These are phyloP conservation scores for Herpetomonas tarakana DNA, from an alignment of 208 protist species.

Conservation along the genomic window DNA sequence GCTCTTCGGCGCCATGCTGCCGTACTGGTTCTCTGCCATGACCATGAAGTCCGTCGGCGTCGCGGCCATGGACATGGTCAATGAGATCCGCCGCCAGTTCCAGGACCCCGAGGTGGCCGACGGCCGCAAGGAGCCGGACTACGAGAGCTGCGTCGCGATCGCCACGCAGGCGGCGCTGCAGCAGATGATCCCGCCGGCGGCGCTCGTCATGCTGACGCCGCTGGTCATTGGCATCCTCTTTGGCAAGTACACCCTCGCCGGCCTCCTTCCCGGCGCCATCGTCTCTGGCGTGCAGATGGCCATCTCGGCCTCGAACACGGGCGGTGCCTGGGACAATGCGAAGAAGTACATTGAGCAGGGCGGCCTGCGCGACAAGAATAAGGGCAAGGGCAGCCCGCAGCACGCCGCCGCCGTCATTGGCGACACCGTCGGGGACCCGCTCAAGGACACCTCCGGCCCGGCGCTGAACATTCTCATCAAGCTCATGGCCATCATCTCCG, in stretches of 20 bases:
- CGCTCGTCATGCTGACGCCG: slow-evolving; percentile 92
- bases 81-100: slow-evolving; percentile 95
- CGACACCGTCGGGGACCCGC: slow-evolving; percentile 97
- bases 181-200: slow-evolving; percentile 94
- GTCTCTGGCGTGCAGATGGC: slow-evolving; percentile 93
- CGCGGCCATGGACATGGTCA: slow-evolving; percentile 92
- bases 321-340: slow-evolving; percentile 97
- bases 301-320: slow-evolving; percentile 93
- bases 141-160: slow-evolving; percentile 93
- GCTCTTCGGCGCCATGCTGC: slow-evolving; percentile 92
- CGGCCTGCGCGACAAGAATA: slow-evolving; percentile 81
- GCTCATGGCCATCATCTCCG: slow-evolving; percentile 94
- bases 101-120: slow-evolving; percentile 75
- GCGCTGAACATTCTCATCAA: slow-evolving; percentile 96
- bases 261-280: slow-evolving; percentile 88
- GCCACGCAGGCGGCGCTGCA: slow-evolving; percentile 87
- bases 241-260: slow-evolving; percentile 89
- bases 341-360: slow-evolving; percentile 97
- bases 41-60: slow-evolving; percentile 94
- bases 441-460: slow-evolving; percentile 96
- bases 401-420: slow-evolving; percentile 96
- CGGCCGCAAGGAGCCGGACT: slow-evolving; percentile 89
- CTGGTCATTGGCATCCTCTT: slow-evolving; percentile 91
- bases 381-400: slow-evolving; percentile 88
- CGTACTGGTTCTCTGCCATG: slow-evolving; percentile 95